These are phyloP conservation scores for Verticillium dahliae DNA, from an alignment of 2,329 filamentous ascomycete genomes.

Conservation along the genomic window DNA sequence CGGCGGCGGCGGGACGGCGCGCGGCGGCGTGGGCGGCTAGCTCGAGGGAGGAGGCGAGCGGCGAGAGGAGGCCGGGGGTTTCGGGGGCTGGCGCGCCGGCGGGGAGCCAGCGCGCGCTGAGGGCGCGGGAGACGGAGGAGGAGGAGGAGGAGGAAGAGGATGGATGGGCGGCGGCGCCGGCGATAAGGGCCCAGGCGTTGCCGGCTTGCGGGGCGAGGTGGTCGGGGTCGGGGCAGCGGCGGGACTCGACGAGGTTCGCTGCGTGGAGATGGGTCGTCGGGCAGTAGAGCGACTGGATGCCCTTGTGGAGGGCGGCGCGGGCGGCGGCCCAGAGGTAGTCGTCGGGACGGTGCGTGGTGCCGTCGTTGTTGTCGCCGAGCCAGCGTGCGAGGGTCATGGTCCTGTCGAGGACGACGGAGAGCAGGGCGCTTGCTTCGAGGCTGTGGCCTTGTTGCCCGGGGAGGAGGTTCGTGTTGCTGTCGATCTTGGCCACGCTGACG, in stretches of 20 bases:
- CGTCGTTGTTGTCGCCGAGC: slow-evolving; percentile 23
- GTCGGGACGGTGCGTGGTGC: background rate
- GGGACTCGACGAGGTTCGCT: slow-evolving; percentile 31
- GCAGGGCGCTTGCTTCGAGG: slow-evolving; percentile 43
- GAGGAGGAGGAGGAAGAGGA: background rate
- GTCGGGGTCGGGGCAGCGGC: slow-evolving; percentile 21
- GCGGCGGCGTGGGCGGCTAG: slow-evolving; percentile 29
- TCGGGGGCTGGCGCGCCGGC: slow-evolving; percentile 39
- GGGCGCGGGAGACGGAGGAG: slow-evolving; percentile 23
- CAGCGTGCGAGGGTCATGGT: slow-evolving; percentile 38
- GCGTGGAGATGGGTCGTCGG: slow-evolving; percentile 29
- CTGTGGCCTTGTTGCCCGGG: slow-evolving; percentile 44
- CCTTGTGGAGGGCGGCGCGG: slow-evolving; percentile 10
- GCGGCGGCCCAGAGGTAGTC: slow-evolving; percentile 9
- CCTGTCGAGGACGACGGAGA: slow-evolving; percentile 44
- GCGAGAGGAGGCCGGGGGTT: slow-evolving; percentile 26
- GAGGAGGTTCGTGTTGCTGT: slow-evolving; percentile 36
- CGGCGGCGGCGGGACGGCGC: slow-evolving; percentile 24
- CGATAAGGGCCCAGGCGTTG: slow-evolving; percentile 38
- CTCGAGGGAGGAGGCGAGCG: slow-evolving; percentile 26
- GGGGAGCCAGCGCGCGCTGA: slow-evolving; percentile 32
- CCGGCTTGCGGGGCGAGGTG: slow-evolving; percentile 42
- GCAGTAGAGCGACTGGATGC: slow-evolving; percentile 17
- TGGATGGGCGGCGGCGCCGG: slow-evolving; percentile 8
- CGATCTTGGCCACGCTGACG: slow-evolving; percentile 25